Percentiles rank a stretch among this genome's conserved stretches.
Conservation (phyloP, 2,329 filamentous ascomycete genomes). For the Penicillium glabrum region DNA sequence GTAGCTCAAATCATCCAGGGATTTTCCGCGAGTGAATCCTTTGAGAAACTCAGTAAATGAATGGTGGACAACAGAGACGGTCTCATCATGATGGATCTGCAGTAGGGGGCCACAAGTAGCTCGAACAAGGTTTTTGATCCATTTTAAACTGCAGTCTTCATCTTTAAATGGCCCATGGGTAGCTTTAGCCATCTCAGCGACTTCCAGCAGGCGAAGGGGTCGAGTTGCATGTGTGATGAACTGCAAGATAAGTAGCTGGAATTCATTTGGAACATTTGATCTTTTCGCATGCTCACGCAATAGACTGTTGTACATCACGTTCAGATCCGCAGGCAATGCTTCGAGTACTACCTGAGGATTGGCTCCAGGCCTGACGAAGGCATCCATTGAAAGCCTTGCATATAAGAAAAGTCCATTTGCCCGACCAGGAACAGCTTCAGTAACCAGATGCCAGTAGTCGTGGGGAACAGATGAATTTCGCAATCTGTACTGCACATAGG, state of each 20-base stretch:
- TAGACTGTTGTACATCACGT: slow-evolving; percentile 43
- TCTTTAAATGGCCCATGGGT: slow-evolving; percentile 8
- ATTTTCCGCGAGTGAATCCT: slow-evolving; percentile 10
- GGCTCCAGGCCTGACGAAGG: slow-evolving; percentile 4
- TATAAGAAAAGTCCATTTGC: slow-evolving; percentile 21
- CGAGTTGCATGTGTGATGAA: slow-evolving; percentile 46
- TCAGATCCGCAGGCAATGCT: slow-evolving; percentile 38
- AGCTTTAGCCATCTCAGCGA: slow-evolving; percentile 30
- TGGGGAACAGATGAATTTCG: slow-evolving; percentile 4
- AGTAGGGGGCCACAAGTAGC: slow-evolving; percentile 44
- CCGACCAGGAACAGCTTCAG: slow-evolving; percentile 14
- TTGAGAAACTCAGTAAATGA: slow-evolving; percentile 51
- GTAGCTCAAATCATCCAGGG: neutral
- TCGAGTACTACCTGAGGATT: slow-evolving; percentile 16
- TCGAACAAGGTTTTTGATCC: slow-evolving; percentile 38
- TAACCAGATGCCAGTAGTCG: slow-evolving; percentile 9
- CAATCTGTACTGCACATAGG: slow-evolving; percentile 15
- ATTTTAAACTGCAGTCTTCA: neutral
- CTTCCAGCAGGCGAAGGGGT: slow-evolving; percentile 46
- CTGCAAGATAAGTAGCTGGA: slow-evolving; percentile 43
- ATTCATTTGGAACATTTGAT: slow-evolving; percentile 30
- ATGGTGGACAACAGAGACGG: slow-evolving; percentile 48
- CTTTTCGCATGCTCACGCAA: slow-evolving; percentile 37
- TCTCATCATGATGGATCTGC: slow-evolving; percentile 48
- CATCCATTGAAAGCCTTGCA: slow-evolving; percentile 18